phyloP scores from a whole-genome alignment of 768 basidiomycete genomes.

The Rossbeevera mucosa region DNA sequence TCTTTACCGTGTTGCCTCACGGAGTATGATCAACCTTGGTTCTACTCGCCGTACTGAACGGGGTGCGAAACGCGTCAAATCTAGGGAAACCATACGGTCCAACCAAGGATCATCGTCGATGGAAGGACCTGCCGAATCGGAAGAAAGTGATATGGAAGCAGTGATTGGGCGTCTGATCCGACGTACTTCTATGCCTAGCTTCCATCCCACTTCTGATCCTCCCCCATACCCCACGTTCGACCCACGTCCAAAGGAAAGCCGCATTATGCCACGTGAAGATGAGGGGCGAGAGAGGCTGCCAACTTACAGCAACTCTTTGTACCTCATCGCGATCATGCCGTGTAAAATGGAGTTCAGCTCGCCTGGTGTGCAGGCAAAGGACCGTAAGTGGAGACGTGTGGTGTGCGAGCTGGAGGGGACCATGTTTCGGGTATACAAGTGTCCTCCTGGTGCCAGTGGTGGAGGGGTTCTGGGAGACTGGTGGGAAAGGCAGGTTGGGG shows the following conservation, averaged over 20 bases:
- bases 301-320: slow-evolving; percentile 73
- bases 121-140: slow-evolving; percentile 13
- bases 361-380: slow-evolving; percentile 83
- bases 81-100: slow-evolving; percentile 12
- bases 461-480: slow-evolving; percentile 60
- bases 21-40: slow-evolving; percentile 58
- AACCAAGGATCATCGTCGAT: slow-evolving; percentile 6
- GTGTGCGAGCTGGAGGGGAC: slow-evolving; percentile 92
- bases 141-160: slow-evolving; percentile 23
- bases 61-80: slow-evolving; percentile 14
- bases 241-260: slow-evolving; percentile 22
- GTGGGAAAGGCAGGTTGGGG: slow-evolving; percentile 78
- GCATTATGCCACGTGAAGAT: slow-evolving; percentile 54
- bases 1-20: slow-evolving; percentile 57
- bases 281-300: slow-evolving; percentile 84
- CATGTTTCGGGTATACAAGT: slow-evolving; percentile 71
- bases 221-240: slow-evolving; percentile 63
- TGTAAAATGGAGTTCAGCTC: slow-evolving; percentile 89
- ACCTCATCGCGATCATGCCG: slow-evolving; percentile 76
- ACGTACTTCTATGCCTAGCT: slow-evolving; percentile 70
- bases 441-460: slow-evolving; percentile 37
- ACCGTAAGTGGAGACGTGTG: slow-evolving; percentile 87
- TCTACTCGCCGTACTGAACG: slow-evolving; percentile 29
- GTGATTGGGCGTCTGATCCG: slow-evolving; percentile 43
- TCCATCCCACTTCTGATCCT: slow-evolving; percentile 51